Evolutionary conservation across 1,139 yeast genomes (phyloP).

Genomic region (Hanseniaspora uvarum): DNA sequence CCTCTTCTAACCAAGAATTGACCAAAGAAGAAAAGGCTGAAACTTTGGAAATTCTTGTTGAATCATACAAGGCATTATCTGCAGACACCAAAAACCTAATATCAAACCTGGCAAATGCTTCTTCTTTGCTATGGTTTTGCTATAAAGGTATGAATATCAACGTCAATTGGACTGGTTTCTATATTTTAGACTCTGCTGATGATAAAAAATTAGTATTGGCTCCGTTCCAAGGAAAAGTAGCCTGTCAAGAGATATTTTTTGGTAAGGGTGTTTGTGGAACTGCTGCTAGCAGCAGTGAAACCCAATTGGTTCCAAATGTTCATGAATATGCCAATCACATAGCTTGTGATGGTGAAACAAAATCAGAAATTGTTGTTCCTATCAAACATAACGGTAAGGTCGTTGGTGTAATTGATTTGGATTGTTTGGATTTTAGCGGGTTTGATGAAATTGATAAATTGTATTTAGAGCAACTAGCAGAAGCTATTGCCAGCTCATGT

Average conservation of each 20-base stretch:
- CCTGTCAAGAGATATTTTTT: conserved; percentile 68
- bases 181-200: conserved; percentile 35
- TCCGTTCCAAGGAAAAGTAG: conserved; percentile 95
- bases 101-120: conserved; percentile 72
- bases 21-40: conserved; percentile 40
- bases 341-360: conserved; percentile 92
- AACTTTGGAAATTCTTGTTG: conserved; percentile 47
- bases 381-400: conserved; percentile 39
- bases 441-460: conserved; percentile 54
- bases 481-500: conserved; percentile 38
- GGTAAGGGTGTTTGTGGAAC: conserved; percentile 90
- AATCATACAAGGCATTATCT: conserved; percentile 56
- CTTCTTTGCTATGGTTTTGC: conserved; percentile 81
- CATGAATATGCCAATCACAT: conserved; percentile 79
- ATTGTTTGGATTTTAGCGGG: conserved; percentile 55
- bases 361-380: conserved; percentile 89
- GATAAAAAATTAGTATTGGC: conserved; percentile 50
- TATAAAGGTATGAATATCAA: conserved; percentile 48
- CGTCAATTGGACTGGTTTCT: conserved; percentile 93
- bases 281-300: conserved; percentile 48
- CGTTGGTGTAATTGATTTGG: conserved; percentile 77
- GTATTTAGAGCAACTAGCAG: conserved; percentile 52
- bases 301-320: conserved; percentile 73
- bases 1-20: conserved; percentile 47
- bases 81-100: conserved; percentile 70